These are phyloP conservation scores for Hyphopichia buzzinii DNA, from an alignment of 1,139 yeast genomes.

Conservation along the genomic window DNA sequence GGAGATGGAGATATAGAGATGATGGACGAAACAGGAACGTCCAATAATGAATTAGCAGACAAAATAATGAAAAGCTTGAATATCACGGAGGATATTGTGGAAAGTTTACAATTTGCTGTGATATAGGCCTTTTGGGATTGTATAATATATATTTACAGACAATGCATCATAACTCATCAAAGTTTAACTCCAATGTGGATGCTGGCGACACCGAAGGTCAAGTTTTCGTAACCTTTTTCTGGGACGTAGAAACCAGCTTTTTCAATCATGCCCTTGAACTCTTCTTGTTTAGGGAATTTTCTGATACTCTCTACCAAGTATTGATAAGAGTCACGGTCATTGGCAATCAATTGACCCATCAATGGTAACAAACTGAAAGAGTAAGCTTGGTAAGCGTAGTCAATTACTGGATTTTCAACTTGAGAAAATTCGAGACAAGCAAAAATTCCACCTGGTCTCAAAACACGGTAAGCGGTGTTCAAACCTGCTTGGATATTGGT, in stretches of 20 bases:
- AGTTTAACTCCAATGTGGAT: constrained; percentile 94
- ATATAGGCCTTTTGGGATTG: neutral
- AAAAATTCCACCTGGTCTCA: constrained; percentile 98
- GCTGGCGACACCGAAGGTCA: constrained; percentile 96
- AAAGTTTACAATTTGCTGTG: constrained; percentile 9
- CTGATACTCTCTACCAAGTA: constrained; percentile 92
- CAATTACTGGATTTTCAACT: constrained; percentile 77
- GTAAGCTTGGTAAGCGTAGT: constrained; percentile 79
- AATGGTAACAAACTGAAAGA: constrained; percentile 86
- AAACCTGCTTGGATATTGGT: constrained; percentile 93
- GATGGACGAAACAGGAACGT: constrained; percentile 7
- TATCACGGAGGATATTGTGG: constrained; percentile 31
- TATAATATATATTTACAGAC: constrained; percentile 1
- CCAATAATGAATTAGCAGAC: constrained; percentile 4
- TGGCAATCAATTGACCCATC: constrained; percentile 93
- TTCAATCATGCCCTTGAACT: constrained; percentile 86
- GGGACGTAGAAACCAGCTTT: constrained; percentile 90
- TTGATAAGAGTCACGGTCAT: constrained; percentile 93
- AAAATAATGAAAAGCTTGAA: constrained; percentile 27
- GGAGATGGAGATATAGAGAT: constrained; percentile 23
- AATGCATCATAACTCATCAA: constrained; percentile 12
- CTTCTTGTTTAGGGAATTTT: constrained; percentile 88
- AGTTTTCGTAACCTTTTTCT: constrained; percentile 88
- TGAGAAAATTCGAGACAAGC: constrained; percentile 95
- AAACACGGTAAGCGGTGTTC: constrained; percentile 88